phyloP scores from a whole-genome alignment of 106 monocot genomes.

The Gastrodia elata region DNA sequence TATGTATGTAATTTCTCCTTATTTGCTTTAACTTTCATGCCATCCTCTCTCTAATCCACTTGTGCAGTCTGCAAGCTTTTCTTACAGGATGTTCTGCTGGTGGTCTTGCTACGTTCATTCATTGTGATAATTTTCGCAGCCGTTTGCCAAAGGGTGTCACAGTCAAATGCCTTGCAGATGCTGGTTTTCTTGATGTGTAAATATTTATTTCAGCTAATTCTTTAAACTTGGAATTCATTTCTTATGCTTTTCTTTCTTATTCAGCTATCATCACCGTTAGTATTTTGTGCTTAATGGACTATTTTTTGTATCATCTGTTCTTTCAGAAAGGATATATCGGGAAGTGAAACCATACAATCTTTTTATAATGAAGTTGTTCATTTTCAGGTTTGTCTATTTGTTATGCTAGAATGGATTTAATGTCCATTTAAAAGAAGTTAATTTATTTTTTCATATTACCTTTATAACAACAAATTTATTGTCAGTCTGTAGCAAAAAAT shows the following conservation, averaged over 20 bases:
- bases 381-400: slow-evolving; percentile 52
- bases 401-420: not conserved
- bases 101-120: slow-evolving; percentile 81
- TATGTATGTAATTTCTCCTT: too few species aligned
- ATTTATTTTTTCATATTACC: not conserved
- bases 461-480: slow-evolving; percentile 5
- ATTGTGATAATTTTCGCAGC: slow-evolving; percentile 70
- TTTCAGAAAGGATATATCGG: slow-evolving; percentile 75
- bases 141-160: slow-evolving; percentile 35
- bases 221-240: too few species aligned
- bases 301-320: slow-evolving; percentile 9
- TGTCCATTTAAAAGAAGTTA: not conserved
- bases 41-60: not conserved
- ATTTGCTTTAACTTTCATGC: too few species aligned
- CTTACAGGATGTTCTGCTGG: slow-evolving; percentile 98
- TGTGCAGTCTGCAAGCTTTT: slow-evolving; percentile 55
- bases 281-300: not conserved
- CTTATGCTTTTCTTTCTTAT: not conserved
- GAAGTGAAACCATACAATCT: slow-evolving; percentile 42
- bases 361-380: slow-evolving; percentile 69
- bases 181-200: slow-evolving; percentile 75
- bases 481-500: slow-evolving; percentile 46
- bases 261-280: not conserved
- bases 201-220: not conserved
- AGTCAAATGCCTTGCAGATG: slow-evolving; percentile 93